Base-by-base conservation (phyloP, 345 rosid species). In the Euclidium syriacum region DNA sequence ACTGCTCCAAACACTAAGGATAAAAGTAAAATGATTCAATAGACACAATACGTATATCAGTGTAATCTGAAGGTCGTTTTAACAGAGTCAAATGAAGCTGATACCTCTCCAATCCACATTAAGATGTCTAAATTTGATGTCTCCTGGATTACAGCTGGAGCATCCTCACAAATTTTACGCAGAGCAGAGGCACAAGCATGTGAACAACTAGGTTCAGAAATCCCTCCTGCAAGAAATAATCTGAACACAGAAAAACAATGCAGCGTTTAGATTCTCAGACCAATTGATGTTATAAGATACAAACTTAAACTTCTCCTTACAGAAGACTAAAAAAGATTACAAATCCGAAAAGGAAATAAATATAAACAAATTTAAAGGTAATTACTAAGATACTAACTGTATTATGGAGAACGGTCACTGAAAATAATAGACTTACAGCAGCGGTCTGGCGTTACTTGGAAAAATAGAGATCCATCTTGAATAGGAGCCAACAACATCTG, bases 191-290 rank as follows among this genome's bases (percentile, higher is more conserved):
- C 95, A 75, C 96, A 92, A 73, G 98, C 83, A 79, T 74, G 82
- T 40, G 89, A 85, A 55, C 83, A 83, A 44, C 77, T 79, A 51
- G 88, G 84, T 72, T 83, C 81, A 43, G 95, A 81, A 57, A 92
- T 83, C 58, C 98, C 98, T 59, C 94, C 80, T 26, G 94, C 98
- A 52, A 89, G 92, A 81, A 92, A 92, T 73, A 89, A 86, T 73
- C 98, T 92, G 95, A 77, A 83, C 83, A 65, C 25, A 76, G 76
- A 73, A 74, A 83, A 65, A 70, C 62, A 59, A 54, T 10, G 56
- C 71, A 64, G 66, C 22, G 22, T 7, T 33, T 20, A 58, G 58
- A 41, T 39, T 33, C 42, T 42, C 34, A 17, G 15, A 48, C 12
- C 25, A 43, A 25, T 26, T 59, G 36, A 33, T 50, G 59, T 4